phyloP scores from a whole-genome alignment of 495 filamentous ascomycete genomes.

The Daldinia grandis region DNA sequence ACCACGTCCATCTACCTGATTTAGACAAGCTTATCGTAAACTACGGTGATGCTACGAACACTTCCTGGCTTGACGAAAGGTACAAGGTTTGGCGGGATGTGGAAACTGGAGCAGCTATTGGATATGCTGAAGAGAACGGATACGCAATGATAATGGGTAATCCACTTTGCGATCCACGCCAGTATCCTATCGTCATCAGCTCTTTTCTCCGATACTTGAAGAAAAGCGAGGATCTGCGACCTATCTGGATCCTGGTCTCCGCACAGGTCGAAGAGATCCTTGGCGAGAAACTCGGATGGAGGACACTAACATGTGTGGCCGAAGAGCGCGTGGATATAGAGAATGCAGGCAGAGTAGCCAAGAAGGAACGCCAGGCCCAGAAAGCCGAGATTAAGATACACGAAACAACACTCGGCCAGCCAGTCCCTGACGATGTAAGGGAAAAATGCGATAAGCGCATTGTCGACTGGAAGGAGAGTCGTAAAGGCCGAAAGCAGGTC shows the following conservation, averaged over 20 bases:
- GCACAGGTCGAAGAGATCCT: constrained; percentile 74
- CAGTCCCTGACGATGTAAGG: constrained; percentile 68
- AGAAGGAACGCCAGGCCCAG: constrained; percentile 74
- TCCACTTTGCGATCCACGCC: constrained; percentile 76
- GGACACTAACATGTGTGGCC: constrained; percentile 81
- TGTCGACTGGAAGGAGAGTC: constrained; percentile 76
- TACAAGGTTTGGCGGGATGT: constrained; percentile 84
- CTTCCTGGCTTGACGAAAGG: constrained; percentile 83
- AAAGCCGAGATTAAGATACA: constrained; percentile 78
- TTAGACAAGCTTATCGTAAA: constrained; percentile 85
- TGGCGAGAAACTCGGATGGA: constrained; percentile 79
- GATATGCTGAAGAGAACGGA: constrained; percentile 75
- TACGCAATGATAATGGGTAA: constrained; percentile 83
- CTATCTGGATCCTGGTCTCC: constrained; percentile 82
- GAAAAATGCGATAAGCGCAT: constrained; percentile 74
- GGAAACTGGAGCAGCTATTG: constrained; percentile 77
- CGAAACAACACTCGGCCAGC: constrained; percentile 67
- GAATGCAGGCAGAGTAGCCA: constrained; percentile 69
- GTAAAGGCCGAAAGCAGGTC: constrained; percentile 79
- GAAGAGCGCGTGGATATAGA: constrained; percentile 82
- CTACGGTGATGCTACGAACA: constrained; percentile 89
- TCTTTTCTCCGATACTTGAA: constrained; percentile 78
- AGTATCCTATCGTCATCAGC: constrained; percentile 74
- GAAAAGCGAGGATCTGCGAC: constrained; percentile 73
- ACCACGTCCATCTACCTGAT: constrained; percentile 67